These are phyloP conservation scores for Xylaria sp. DNA, from an alignment of 2,329 filamentous ascomycete species.

Conservation along the genomic window DNA sequence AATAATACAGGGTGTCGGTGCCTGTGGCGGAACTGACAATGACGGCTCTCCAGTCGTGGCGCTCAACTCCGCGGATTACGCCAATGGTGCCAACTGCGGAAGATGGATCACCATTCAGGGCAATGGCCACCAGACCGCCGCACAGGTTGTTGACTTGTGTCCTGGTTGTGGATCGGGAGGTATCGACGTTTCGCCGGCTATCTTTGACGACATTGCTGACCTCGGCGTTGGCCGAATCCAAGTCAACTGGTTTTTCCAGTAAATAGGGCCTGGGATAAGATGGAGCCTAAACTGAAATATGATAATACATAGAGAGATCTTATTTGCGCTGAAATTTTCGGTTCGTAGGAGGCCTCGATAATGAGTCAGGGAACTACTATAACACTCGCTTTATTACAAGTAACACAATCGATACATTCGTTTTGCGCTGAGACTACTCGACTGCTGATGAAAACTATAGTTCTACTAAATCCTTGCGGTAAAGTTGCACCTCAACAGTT, in stretches of 20 bases:
- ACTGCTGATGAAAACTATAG: too few relatives aligned
- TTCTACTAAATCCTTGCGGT: too few relatives aligned
- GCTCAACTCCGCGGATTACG: slow-evolving; percentile 33
- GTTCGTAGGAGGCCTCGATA: neutral
- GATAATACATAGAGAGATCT: neutral
- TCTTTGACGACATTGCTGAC: slow-evolving; percentile 36
- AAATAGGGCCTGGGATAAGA: slow-evolving; percentile 1
- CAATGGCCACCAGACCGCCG: slow-evolving; percentile 30
- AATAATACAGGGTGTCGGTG: slow-evolving; percentile 31
- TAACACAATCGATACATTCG: neutral
- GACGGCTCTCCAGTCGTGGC: slow-evolving; percentile 31
- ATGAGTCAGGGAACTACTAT: neutral
- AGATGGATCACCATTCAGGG: slow-evolving; percentile 35
- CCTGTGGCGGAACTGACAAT: slow-evolving; percentile 28
- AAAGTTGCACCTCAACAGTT: too few relatives aligned
- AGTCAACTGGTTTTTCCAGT: slow-evolving; percentile 39
- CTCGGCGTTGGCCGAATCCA: slow-evolving; percentile 18
- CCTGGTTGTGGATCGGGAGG: slow-evolving; percentile 29
- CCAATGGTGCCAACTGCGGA: slow-evolving; percentile 35
- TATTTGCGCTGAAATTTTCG: neutral
- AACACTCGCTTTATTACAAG: neutral
- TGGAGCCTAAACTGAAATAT: neutral
- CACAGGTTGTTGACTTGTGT: slow-evolving; percentile 33
- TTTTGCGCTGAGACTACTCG: neutral
- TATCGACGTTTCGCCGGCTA: slow-evolving; percentile 33